Conservation (phyloP, 805 yeast species). For the Jamesozyma lodderae region DNA sequence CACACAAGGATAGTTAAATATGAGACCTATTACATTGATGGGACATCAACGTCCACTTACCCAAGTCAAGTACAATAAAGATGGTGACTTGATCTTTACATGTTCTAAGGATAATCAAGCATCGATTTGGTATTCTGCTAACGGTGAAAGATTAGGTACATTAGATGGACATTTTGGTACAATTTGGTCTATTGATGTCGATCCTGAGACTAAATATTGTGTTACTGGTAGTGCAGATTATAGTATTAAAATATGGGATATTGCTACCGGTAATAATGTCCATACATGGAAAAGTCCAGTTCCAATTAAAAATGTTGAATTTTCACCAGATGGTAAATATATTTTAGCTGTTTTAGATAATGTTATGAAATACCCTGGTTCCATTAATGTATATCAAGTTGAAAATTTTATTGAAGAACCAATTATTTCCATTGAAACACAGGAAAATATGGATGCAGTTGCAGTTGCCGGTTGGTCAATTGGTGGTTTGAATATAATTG, state of each 20-base stretch:
- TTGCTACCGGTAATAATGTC: constrained; percentile 65
- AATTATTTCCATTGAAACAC: constrained; percentile 48
- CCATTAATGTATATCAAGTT: constrained; percentile 59
- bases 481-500: constrained; percentile 62
- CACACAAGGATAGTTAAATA: constrained; percentile 13
- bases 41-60: constrained; percentile 98
- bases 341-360: constrained; percentile 77
- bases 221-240: constrained; percentile 91
- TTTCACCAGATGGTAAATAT: constrained; percentile 61
- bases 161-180: constrained; percentile 86
- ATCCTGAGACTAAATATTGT: constrained; percentile 54
- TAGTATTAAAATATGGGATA: constrained; percentile 76
- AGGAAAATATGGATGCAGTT: constrained; percentile 51
- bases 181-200: constrained; percentile 88
- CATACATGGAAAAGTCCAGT: constrained; percentile 66
- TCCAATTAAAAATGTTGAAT: constrained; percentile 87
- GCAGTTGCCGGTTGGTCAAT: constrained; percentile 85
- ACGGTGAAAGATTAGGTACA: constrained; percentile 96
- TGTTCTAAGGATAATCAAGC: constrained; percentile 88
- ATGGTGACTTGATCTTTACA: constrained; percentile 89
- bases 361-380: constrained; percentile 83
- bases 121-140: constrained; percentile 86
- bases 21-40: constrained; percentile 67
- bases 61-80: constrained; percentile 89
- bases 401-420: constrained; percentile 44